Percentiles rank a stretch among this genome's conserved stretches.
These are phyloP conservation scores for Pythium brassicae DNA, from an alignment of 352 stramenopile genomes.

Conservation along the genomic window DNA sequence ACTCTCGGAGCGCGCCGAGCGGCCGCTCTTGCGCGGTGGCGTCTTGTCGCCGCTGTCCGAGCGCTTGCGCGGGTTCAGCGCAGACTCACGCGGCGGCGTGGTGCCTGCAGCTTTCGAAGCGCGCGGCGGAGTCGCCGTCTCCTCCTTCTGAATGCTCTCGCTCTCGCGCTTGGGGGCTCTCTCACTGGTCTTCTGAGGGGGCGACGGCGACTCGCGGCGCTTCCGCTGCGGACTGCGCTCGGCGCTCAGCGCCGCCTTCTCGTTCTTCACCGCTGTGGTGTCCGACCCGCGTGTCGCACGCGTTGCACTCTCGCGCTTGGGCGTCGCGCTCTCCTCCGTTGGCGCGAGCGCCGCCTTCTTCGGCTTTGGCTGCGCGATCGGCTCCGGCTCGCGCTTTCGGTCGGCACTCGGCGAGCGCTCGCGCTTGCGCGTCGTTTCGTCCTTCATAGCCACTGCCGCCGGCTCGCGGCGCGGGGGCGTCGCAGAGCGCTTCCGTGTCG, in stretches of 20 bases:
- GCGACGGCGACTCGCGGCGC: not conserved
- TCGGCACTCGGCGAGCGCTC: slow-evolving; percentile 9
- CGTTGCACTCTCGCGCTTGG: not conserved
- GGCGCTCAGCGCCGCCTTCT: slow-evolving; percentile 1
- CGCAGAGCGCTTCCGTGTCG: slow-evolving; percentile 1
- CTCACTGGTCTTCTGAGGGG: slow-evolving; percentile 3
- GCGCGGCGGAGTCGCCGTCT: not conserved
- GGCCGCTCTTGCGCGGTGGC: slow-evolving; percentile 23
- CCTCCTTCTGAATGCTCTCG: not conserved
- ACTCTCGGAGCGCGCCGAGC: slow-evolving; percentile 9
- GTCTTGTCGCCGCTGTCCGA: slow-evolving; percentile 17
- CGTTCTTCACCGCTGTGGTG: not conserved
- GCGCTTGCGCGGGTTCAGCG: slow-evolving; percentile 2
- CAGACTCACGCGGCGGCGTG: slow-evolving; percentile 3
- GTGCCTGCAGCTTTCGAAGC: not conserved
- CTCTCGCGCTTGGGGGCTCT: no score
- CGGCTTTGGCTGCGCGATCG: not conserved
- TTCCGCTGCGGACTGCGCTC: slow-evolving; percentile 6
- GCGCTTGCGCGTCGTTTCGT: slow-evolving; percentile 12
- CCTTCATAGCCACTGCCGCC: not conserved
- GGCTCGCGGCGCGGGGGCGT: slow-evolving; percentile 9
- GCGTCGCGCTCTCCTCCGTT: not conserved
- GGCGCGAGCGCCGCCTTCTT: not conserved
- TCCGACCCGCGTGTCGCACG: not conserved
- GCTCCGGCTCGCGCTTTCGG: slow-evolving; percentile 4